A percentile compares a stretch with the other conserved stretches of the same genome.
Conservation (phyloP, 768 basidiomycete genomes). For the Exidia glandulosa region DNA sequence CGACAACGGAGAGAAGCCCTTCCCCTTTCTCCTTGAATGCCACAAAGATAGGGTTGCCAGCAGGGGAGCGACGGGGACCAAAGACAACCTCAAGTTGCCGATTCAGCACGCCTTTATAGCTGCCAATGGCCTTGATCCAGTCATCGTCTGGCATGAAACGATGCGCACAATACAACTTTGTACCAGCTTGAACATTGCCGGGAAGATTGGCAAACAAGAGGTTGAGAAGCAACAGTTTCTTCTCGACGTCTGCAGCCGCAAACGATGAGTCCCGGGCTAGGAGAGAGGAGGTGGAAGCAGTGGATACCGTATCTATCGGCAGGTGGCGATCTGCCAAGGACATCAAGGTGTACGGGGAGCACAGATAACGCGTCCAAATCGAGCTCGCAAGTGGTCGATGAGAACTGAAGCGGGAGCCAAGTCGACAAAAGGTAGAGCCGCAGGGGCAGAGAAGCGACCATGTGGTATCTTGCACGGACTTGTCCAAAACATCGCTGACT, state of each 20-base stretch:
- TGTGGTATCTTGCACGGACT: background rate
- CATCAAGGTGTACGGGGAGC: background rate
- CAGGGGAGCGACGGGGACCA: background rate
- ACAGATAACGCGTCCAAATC: background rate
- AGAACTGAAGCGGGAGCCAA: background rate
- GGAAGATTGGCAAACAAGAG: background rate
- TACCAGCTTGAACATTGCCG: background rate
- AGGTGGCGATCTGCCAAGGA: background rate
- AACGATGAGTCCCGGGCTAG: background rate
- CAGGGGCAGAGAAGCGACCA: background rate
- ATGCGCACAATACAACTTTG: background rate
- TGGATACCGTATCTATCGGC: background rate
- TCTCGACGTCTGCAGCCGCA: no score
- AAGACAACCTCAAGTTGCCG: background rate
- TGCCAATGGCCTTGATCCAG: background rate
- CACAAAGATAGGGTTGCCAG: background rate
- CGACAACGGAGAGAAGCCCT: background rate
- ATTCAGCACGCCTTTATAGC: background rate
- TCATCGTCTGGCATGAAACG: background rate
- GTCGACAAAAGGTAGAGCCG: background rate
- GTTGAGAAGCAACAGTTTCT: background rate
- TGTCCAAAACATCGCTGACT: background rate
- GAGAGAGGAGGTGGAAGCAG: background rate
- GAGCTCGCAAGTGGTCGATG: background rate
- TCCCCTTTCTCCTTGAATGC: background rate